Base-by-base conservation (phyloP, 768 basidiomycete genomes). In the Hebeloma cylindrosporum region DNA sequence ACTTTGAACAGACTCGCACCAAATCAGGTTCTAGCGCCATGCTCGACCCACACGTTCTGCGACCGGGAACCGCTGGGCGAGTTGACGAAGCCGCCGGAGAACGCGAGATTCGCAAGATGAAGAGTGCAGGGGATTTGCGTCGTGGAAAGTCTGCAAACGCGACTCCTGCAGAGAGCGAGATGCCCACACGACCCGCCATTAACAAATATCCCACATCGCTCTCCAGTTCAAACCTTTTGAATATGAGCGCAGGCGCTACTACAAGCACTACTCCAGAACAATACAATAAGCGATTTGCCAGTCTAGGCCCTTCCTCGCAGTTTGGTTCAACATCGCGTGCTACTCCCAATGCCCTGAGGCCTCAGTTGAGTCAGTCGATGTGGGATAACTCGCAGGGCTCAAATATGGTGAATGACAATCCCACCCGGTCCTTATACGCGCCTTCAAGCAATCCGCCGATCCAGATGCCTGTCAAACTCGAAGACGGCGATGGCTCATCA, bases 41-140 rank as follows among this genome's bases (percentile, higher is more conserved):
- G 51, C 48, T 22, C 57, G 22, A 42, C 55, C 43, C 27, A 52
- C 48, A 27, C 48, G 41, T 31, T n/a, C n/a, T n/a, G n/a, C n/a
- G n/a, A n/a, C n/a, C 60, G 53, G 38, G 57, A 49, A 27, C 44
- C 52, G 44, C 47, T 50, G 43, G 25, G 57, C 47, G 45, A 54
- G 44, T 61, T 21, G 71, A 74, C 37, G 76, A 70, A 39, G 62
- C 69, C 46, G 64, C 67, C 26, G 51, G 47, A 4, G 79, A 83
- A 51, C 80, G 68, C 37, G 85, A 89, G 58, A 61, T 88, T 32
- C 79, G 87, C 48, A 83, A 79, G 60, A 90, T 91, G 88, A 90
- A 88, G 68, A 90, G 88, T 62, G 88, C 88, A 16, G 88, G 87
- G 27, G 88, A 90, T 62, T 69, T 91, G 29, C 80, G 83, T 26